Base-by-base conservation (phyloP, 306 rosid genomes). In the Rubus idaeus region DNA sequence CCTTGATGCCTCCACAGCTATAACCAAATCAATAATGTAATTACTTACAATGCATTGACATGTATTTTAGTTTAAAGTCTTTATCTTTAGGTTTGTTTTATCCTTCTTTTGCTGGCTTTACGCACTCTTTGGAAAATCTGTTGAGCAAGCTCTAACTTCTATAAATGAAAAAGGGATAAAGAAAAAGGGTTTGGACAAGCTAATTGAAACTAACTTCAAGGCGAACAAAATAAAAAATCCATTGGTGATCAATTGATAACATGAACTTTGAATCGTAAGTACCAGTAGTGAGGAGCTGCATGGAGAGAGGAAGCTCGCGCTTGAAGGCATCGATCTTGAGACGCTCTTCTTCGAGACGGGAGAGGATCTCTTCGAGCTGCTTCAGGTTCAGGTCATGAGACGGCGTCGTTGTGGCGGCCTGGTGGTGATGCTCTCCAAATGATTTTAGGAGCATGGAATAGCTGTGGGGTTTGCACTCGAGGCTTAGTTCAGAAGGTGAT, bases 261-360 rank as follows among this genome's bases (percentile, higher is more conserved):
- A 61, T 62, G 10, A 61, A 62, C 44, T 62, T 13, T 0, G 45
- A 63, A 37, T 37, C 13, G 13, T 62, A 62, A 42, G 37, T 86
- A 91, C 99, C 99, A 47, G 90, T 93, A 79, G 94, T 84, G 79
- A 96, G 96, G 42, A 96, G 99, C 77, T 96, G 99, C 98, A 96
- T 96, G 97, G 98, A 96, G 77, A 96, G 98, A 80, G 99, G 99
- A 71, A 96, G 97, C 76, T 96, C 98, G 45, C 99, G 96, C 85
- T 96, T 96, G 94, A 96, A 96, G 68, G 95, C 98, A 58, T 96
- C 98, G 45, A 96, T 96, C 86, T 96, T 96, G 87, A 93, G 93
- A 35, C 97, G 91, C 82, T 96, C 99, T 78, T 84, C 98, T 83
- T 96, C 97, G 0, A 96, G 91, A 18, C 90, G 89, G 78, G 96